Evolutionary conservation across 2,329 filamentous ascomycete species (phyloP).

Genomic region (Fusarium sulawesiense): DNA sequence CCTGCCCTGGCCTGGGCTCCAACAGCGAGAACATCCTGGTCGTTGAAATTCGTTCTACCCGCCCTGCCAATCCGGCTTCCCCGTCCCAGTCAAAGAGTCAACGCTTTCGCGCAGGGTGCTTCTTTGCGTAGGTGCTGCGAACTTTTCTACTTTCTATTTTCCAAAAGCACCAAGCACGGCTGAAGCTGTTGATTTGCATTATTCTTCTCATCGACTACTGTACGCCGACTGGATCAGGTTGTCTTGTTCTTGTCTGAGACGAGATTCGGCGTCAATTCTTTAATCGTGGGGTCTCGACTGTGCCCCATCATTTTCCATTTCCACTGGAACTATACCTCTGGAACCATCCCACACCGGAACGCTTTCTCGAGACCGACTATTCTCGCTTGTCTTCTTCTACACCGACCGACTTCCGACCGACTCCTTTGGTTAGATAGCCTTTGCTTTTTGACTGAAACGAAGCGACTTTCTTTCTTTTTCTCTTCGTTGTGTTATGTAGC

Average conservation of each 20-base stretch:
- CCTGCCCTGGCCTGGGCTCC: conserved; percentile 16
- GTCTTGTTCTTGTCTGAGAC: conserved; percentile 29
- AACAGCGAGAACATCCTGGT: conserved; percentile 28
- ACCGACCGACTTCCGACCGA: conserved; percentile 1
- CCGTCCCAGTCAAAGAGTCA: conserved; percentile 33
- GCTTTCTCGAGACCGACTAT: conserved; percentile 20
- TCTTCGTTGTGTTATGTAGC: conserved; percentile 13
- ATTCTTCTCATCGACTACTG: conserved; percentile 11
- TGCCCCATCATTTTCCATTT: conserved; percentile 34
- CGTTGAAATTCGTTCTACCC: conserved; percentile 37
- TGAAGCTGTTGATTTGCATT: conserved; percentile 21
- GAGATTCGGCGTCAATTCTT: conserved; percentile 40
- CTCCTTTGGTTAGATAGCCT: conserved; percentile 32
- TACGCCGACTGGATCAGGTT: conserved; percentile 43
- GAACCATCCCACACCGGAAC: conserved; percentile 24
- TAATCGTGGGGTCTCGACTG: conserved; percentile 31
- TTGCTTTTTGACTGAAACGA: conserved; percentile 26
- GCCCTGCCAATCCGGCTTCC: conserved; percentile 44
- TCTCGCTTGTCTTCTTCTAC: conserved; percentile 34
- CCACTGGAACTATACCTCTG: conserved; percentile 20
- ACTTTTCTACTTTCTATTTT: conserved; percentile 36
- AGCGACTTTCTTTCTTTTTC: conserved; percentile 6
- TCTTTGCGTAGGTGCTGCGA: conserved; percentile 41
- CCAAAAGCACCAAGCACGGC: conserved; percentile 15
- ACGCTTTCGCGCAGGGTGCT: conserved; percentile 39